Base-by-base conservation (phyloP, 768 basidiomycete genomes). In the Gymnopilus junonius region DNA sequence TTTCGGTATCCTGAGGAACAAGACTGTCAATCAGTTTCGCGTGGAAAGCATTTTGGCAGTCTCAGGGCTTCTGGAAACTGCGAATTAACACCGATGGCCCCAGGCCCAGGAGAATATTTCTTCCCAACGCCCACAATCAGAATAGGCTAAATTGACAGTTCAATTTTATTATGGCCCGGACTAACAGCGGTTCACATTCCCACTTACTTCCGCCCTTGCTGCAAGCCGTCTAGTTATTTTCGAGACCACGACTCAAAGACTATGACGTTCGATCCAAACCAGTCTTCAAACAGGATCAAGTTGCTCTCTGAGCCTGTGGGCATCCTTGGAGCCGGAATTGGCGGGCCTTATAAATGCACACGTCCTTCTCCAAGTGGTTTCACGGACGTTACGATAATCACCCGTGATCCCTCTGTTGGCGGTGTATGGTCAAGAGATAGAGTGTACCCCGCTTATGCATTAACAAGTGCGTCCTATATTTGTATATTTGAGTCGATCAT, bases 321-420 rank as follows among this genome's bases (percentile, higher is more conserved):
- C 25, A 78, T 90, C 61, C 78, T 89, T n/a, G 88, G 88, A 2
- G 77, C 86, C 31, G 88, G 88, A 0, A 71, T 83, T 11, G n/a
- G 85, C 87, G 4, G 87, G 86, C 6, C 76, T 89, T 31, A 83
- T 89, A 66, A 87, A 83, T 3, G 86, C 85, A 1, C 76, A 88
- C 39, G 80, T 81, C 11, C 79, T 89, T 5, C 68, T 83, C 15
- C 76, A 78, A 42, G 89, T 58, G 87, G 87, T 0, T 89, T 89
- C 70, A 73, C 71, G 6, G 67, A 82, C 40, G 81, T 91, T 1
- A 80, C 84, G 35, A 67, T 91, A 8, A 70, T 90, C 31, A 84
- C 87, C 20, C 77, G 83, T 21, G 88, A 90, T 70, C 74, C 69
- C 21, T 77, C 81, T 2, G 77, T 79, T 2, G 88, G 89, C 21